Base-by-base conservation (phyloP, 352 stramenopile species). In the Halophytophthora batemanensis region DNA sequence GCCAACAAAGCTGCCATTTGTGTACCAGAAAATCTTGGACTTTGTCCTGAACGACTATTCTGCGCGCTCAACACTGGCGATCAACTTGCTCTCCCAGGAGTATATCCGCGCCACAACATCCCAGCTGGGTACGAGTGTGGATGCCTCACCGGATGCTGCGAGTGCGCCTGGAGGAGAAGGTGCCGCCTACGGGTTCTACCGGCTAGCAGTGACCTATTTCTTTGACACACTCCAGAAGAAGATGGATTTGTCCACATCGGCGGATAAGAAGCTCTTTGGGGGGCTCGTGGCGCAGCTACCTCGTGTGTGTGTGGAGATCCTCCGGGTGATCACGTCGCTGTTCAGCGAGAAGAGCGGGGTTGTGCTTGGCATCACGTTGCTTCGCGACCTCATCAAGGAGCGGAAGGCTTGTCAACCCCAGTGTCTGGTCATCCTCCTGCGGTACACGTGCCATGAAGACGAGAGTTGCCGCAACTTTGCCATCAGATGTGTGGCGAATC, bases 401-500 rank as follows among this genome's bases (percentile, higher is more conserved):
- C 73, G 82, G 28, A 76, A 79, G 21, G 56, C 57, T 21, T 86
- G 79, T 8, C 70, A 80, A 41, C 38, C 54, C 19, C 59, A 77
- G 15, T 79, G 74, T 21, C 60, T 93, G 38, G 56, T 66, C 2
- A 50, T 93, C n/a, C 49, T 93, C 38, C 65, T 93, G 42, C 71
- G 74, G n/a, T 90, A 69, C 48, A 82, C 79, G 5, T 86, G 77
- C 42, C 68, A 87, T 22, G 62, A 71, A 43, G 79, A 93, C 18
- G 76, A 87, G 19, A 65, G 67, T n/a, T 80, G 62, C 34, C 82
- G 82, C 36, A 90, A 85, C 56, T 74, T 69, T 41, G 64, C 75
- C 8, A 90, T 90, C 47, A 73, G 76, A 13, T 93, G 82, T 48
- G 74, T 93, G 14, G 82, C 76, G 13, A 93, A 93, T 38, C 82